Conservation (phyloP, 129 eudicot species). For the Pulicaria dysenterica region DNA sequence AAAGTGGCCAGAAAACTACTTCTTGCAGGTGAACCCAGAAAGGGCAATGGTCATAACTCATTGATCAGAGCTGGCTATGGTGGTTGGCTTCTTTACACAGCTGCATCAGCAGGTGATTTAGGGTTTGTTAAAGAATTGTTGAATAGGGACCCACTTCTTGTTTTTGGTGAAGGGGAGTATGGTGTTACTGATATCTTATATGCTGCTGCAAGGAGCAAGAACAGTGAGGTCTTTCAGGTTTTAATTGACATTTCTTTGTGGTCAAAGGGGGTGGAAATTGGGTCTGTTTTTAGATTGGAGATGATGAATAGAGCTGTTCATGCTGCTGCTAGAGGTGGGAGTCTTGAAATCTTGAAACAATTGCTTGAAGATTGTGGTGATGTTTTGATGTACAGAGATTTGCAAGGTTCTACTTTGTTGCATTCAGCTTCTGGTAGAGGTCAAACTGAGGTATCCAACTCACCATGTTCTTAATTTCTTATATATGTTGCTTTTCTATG, state of each 20-base stretch:
- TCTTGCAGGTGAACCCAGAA: constrained; percentile 55
- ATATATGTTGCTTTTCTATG: too few species aligned
- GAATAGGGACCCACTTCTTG: constrained; percentile 60
- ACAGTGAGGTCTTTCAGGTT: constrained; percentile 64
- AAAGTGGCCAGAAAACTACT: constrained; percentile 64
- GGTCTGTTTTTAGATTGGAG: constrained; percentile 52
- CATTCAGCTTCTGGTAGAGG: constrained; percentile 90
- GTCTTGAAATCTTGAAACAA: constrained; percentile 64
- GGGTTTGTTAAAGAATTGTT: constrained; percentile 65
- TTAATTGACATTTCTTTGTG: constrained; percentile 55
- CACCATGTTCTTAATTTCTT: neutral
- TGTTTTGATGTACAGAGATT: constrained; percentile 70
- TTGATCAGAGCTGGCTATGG: constrained; percentile 89
- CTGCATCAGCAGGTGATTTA: constrained; percentile 91
- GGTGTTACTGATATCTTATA: constrained; percentile 83
- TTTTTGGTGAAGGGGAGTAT: constrained; percentile 89
- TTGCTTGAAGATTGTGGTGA: constrained; percentile 64
- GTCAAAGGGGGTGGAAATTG: constrained; percentile 33
- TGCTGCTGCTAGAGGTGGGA: constrained; percentile 92
- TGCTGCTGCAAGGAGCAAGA: constrained; percentile 88
- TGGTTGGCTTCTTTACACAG: constrained; percentile 95
- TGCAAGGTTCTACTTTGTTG: constrained; percentile 68
- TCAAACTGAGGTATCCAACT: constrained; percentile 61
- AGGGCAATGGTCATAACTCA: constrained; percentile 55
- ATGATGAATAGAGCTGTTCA: constrained; percentile 80